Percentiles rank a stretch among this genome's conserved stretches.
Conservation (phyloP, 2,329 filamentous ascomycete genomes). For the Pseudofabraea citricarpa region DNA sequence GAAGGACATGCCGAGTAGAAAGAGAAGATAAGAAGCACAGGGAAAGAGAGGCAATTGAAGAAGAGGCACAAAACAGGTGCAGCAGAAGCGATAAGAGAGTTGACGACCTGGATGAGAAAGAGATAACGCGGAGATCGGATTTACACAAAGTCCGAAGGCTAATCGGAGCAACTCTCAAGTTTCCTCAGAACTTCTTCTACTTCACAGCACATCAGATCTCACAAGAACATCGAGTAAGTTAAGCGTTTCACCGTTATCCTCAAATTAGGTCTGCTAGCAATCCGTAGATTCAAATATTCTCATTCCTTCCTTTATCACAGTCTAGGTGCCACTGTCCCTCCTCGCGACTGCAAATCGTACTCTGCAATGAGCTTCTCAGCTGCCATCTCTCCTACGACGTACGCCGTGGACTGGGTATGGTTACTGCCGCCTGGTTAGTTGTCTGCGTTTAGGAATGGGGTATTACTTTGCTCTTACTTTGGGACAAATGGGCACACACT, state of each 20-base stretch:
- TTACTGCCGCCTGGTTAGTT: not conserved
- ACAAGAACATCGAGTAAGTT: no score
- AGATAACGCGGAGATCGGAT: no score
- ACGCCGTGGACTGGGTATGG: conserved; percentile 8
- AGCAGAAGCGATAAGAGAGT: not conserved
- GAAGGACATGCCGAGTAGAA: not conserved
- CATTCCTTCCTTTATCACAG: not conserved
- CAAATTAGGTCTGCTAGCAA: not conserved
- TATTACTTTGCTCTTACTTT: conserved; percentile 1
- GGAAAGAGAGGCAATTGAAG: not conserved
- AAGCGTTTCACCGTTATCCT: no score
- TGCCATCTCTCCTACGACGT: conserved; percentile 6
- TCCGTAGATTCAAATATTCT: not conserved
- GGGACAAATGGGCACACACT: conserved; percentile 28
- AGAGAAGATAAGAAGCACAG: not conserved
- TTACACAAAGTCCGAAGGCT: no score
- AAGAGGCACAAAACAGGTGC: not conserved
- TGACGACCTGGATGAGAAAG: not conserved
- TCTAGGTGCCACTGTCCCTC: not conserved
- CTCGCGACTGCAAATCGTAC: not conserved
- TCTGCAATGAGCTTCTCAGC: conserved; percentile 8
- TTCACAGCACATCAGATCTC: no score
- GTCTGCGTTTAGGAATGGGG: not conserved
- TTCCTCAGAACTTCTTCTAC: no score
- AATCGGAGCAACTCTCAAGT: no score